These are phyloP conservation scores for Tulasnella calospora DNA, from an alignment of 768 basidiomycete genomes.

Conservation along the genomic window DNA sequence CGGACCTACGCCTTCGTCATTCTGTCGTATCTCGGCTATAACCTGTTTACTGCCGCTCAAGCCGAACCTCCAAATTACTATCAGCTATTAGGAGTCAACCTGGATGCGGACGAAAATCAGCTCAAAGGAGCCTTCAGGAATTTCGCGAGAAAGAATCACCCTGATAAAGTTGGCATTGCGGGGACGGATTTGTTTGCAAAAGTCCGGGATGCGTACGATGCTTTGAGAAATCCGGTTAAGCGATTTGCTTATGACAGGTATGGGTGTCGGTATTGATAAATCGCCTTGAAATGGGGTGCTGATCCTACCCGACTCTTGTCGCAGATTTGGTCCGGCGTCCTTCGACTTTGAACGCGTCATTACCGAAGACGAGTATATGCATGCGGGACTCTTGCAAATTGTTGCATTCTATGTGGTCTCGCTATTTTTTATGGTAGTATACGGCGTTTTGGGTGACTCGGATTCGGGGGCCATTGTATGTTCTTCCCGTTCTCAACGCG, in stretches of 20 bases:
- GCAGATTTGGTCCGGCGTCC: constrained; percentile 73
- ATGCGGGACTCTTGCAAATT: constrained; percentile 57
- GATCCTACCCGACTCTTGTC: not conserved
- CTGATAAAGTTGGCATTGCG: constrained; percentile 62
- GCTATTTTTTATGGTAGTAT: constrained; percentile 53
- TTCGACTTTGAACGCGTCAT: constrained; percentile 61
- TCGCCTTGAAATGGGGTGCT: constrained; percentile 2
- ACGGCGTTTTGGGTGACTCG: constrained; percentile 55
- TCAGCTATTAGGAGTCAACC: constrained; percentile 59
- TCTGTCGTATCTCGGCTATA: constrained; percentile 32
- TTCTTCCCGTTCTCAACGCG: constrained; percentile 27
- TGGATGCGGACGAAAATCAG: constrained; percentile 58
- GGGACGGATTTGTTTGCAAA: constrained; percentile 59
- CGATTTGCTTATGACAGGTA: constrained; percentile 85
- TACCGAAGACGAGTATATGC: constrained; percentile 66
- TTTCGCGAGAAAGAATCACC: constrained; percentile 71
- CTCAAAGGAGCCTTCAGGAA: constrained; percentile 69
- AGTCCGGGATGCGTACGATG: constrained; percentile 70
- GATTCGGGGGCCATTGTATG: constrained; percentile 64
- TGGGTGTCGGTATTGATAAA: constrained; percentile 29
- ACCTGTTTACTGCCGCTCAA: constrained; percentile 38
- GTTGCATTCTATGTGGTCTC: constrained; percentile 64
- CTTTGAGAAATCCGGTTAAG: constrained; percentile 67
- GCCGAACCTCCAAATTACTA: constrained; percentile 70
- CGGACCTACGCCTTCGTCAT: constrained; percentile 31